Percentiles rank a stretch among this genome's conserved stretches.
These are phyloP conservation scores for Cyclostephanos tholiformis DNA, from an alignment of 108 stramenopile genomes.

Conservation along the genomic window DNA sequence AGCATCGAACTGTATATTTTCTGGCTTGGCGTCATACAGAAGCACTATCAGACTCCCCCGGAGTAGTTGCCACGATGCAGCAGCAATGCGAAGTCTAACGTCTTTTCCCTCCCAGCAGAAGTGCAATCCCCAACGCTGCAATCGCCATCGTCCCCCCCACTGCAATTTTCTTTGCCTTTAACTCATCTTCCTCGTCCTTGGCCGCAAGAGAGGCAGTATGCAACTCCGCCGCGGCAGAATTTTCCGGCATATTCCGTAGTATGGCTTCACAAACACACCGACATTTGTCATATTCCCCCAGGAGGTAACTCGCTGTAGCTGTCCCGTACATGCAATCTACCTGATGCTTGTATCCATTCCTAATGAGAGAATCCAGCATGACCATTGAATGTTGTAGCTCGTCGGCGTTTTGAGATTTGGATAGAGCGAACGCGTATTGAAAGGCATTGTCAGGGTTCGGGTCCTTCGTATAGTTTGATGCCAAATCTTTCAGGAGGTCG, in stretches of 20 bases:
- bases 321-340: slow-evolving; percentile 87
- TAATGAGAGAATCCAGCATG: slow-evolving; percentile 78
- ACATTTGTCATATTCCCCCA: slow-evolving; percentile 70
- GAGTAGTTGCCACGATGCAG: neutral
- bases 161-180: slow-evolving; percentile 68
- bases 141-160: slow-evolving; percentile 72
- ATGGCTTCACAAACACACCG: slow-evolving; percentile 76
- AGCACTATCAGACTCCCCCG: too few relatives aligned
- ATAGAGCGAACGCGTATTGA: slow-evolving; percentile 85
- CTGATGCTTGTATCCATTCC: slow-evolving; percentile 80
- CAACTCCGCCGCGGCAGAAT: slow-evolving; percentile 70
- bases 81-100: slow-evolving; percentile 6
- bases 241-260: slow-evolving; percentile 68
- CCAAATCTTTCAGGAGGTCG: slow-evolving; percentile 77
- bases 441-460: slow-evolving; percentile 75
- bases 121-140: slow-evolving; percentile 69
- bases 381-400: slow-evolving; percentile 77
- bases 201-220: slow-evolving; percentile 75
- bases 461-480: slow-evolving; percentile 65
- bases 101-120: slow-evolving; percentile 34
- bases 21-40: neutral
- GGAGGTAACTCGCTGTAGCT: slow-evolving; percentile 75
- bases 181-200: slow-evolving; percentile 66
- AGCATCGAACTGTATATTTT: too few relatives aligned
- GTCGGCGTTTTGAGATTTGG: slow-evolving; percentile 57